These are phyloP conservation scores for Aspergillus pseudoglaucus DNA, from an alignment of 2,329 filamentous ascomycete genomes.

Conservation along the genomic window DNA sequence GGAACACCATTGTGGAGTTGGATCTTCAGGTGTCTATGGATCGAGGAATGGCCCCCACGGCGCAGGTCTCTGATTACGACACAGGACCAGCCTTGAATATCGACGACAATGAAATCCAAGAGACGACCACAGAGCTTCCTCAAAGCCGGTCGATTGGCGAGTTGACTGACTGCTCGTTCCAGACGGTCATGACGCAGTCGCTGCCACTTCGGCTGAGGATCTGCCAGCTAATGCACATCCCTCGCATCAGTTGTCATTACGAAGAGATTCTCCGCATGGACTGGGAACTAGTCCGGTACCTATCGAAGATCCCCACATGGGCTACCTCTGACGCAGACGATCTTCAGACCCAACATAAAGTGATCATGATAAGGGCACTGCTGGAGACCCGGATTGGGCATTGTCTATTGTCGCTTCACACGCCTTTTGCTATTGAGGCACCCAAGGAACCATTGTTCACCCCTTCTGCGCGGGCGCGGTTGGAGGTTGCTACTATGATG, in stretches of 20 bases:
- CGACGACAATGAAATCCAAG: slow-evolving; percentile 44
- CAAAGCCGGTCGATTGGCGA: slow-evolving; percentile 21
- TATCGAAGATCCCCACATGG: slow-evolving; percentile 32
- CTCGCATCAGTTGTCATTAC: slow-evolving; percentile 31
- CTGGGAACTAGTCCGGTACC: slow-evolving; percentile 29
- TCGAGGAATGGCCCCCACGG: slow-evolving; percentile 46
- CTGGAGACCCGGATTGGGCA: slow-evolving; percentile 32
- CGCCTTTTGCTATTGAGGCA: slow-evolving; percentile 32
- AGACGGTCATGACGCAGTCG: slow-evolving; percentile 22
- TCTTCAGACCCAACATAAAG: slow-evolving; percentile 18
- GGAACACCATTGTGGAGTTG: slow-evolving; percentile 52
- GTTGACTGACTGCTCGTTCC: slow-evolving; percentile 34
- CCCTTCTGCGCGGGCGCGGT: slow-evolving; percentile 27
- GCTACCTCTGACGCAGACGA: slow-evolving; percentile 12
- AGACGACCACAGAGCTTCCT: slow-evolving; percentile 24
- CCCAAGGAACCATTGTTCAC: slow-evolving; percentile 25
- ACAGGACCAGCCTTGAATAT: slow-evolving; percentile 45
- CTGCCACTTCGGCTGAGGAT: slow-evolving; percentile 26
- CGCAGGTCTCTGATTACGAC: slow-evolving; percentile 43
- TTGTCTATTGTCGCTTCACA: slow-evolving; percentile 33
- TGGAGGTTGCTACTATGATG: slow-evolving; percentile 33
- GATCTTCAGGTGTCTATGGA: slow-evolving; percentile 52
- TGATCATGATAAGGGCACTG: slow-evolving; percentile 25
- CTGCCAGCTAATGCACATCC: slow-evolving; percentile 31
- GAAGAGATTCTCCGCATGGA: slow-evolving; percentile 37